Percentiles rank a stretch among this genome's conserved stretches.
Evolutionary conservation across 306 rosid genomes (phyloP).

Genomic region (Cucurbita ficifolia): DNA sequence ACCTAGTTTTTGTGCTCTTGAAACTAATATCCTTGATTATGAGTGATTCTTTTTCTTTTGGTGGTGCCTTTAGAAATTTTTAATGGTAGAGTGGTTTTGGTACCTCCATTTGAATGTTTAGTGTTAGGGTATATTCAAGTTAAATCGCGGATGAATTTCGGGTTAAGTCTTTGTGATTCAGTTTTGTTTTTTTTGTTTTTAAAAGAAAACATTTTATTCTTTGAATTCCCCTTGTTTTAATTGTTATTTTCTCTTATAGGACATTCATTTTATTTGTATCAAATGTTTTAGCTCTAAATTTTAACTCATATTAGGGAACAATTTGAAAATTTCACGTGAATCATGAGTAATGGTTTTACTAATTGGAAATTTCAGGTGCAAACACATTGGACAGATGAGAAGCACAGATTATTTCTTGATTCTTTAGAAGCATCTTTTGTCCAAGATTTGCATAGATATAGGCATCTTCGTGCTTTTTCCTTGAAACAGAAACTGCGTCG

Average conservation of each 20-base stretch:
- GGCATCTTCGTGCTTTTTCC: conserved; percentile 17
- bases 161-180: neutral
- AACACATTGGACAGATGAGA: conserved; percentile 70
- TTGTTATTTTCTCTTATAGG: too few species aligned
- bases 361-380: conserved; percentile 17
- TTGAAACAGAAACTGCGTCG: conserved; percentile 14
- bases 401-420: conserved; percentile 50
- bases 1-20: neutral
- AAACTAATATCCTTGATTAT: neutral
- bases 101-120: neutral
- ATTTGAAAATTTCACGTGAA: too few species aligned
- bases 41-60: neutral
- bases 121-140: neutral
- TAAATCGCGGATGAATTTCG: neutral
- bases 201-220: too few species aligned
- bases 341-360: too few species aligned
- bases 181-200: too few species aligned
- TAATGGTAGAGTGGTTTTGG: neutral
- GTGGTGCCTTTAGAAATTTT: neutral
- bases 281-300: too few species aligned
- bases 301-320: too few species aligned
- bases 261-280: too few species aligned
- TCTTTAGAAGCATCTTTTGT: conserved; percentile 78
- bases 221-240: too few species aligned
- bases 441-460: conserved; percentile 35